Conservation (phyloP, 192 early-diverging fungal species). For the Spizellomyces punctatus region DNA sequence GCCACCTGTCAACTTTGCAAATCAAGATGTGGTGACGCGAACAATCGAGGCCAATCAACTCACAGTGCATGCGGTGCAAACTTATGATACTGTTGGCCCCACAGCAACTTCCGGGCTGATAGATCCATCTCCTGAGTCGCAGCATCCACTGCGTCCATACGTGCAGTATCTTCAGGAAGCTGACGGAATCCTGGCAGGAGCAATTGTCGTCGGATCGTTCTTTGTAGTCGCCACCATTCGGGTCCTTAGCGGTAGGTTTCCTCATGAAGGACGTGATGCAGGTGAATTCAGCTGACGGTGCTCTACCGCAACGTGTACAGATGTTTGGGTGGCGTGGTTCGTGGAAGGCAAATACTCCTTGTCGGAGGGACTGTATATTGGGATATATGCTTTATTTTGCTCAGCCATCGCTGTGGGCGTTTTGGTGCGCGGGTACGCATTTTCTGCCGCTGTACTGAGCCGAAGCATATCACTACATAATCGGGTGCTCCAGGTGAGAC, state of each 20-base stretch:
- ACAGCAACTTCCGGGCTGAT: background rate
- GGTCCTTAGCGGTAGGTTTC: constrained; percentile 38
- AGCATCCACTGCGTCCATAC: constrained; percentile 24
- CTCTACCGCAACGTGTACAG: too few relatives aligned
- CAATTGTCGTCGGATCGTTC: constrained; percentile 50
- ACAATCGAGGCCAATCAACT: constrained; percentile 76
- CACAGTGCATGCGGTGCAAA: constrained; percentile 67
- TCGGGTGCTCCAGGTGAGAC: constrained; percentile 35
- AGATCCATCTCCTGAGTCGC: too few relatives aligned
- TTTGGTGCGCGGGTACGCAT: constrained; percentile 24
- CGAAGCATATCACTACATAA: constrained; percentile 39
- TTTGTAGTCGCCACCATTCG: constrained; percentile 55
- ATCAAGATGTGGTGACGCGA: constrained; percentile 58
- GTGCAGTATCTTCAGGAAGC: constrained; percentile 38
- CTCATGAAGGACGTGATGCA: background rate
- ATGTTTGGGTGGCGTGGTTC: constrained; percentile 30
- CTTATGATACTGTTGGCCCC: constrained; percentile 42
- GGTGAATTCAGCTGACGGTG: too few relatives aligned
- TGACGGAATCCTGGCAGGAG: constrained; percentile 47
- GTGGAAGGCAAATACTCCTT: background rate
- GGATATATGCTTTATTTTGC: constrained; percentile 28
- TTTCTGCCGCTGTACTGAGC: constrained; percentile 20
- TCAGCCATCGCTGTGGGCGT: constrained; percentile 34
- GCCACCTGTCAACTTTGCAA: constrained; percentile 52
- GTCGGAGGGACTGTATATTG: constrained; percentile 19